Conservation (phyloP, 2,329 filamentous ascomycete genomes). For the Leptodontidium sp. region DNA sequence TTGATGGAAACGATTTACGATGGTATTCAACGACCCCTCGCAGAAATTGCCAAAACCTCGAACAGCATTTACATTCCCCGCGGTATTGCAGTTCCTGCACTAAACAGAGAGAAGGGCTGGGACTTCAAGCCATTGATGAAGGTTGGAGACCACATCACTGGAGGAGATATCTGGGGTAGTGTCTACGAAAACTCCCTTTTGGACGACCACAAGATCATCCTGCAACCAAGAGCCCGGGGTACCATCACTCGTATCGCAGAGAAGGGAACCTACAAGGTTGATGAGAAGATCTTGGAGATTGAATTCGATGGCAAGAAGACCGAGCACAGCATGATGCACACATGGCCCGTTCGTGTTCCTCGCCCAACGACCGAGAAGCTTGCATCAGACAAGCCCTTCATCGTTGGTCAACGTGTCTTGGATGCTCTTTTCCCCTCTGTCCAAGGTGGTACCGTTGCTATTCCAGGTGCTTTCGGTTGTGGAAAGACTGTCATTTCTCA, state of each 20-base stretch:
- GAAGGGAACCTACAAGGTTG: conserved; percentile 93
- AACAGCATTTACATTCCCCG: conserved; percentile 97
- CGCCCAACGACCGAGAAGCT: conserved; percentile 92
- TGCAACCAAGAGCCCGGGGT: conserved; percentile 88
- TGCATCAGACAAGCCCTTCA: conserved; percentile 86
- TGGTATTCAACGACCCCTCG: conserved; percentile 95
- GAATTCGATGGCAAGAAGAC: conserved; percentile 98
- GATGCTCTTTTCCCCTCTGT: conserved; percentile 97
- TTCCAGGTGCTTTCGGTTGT: conserved; percentile 97
- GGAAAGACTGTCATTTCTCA: conserved; percentile 99
- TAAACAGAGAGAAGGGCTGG: conserved; percentile 95
- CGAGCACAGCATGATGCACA: conserved; percentile 97
- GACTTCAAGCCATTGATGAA: conserved; percentile 92
- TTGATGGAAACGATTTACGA: conserved; percentile 99
- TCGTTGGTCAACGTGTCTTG: conserved; percentile 95
- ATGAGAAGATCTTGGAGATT: conserved; percentile 91
- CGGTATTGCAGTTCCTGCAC: conserved; percentile 85
- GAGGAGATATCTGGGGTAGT: conserved; percentile 93
- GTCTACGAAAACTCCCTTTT: conserved; percentile 97
- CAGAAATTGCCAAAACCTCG: conserved; percentile 78
- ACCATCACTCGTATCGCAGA: conserved; percentile 90
- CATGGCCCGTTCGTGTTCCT: conserved; percentile 96
- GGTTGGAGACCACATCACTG: conserved; percentile 95
- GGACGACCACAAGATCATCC: conserved; percentile 89
- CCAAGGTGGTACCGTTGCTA: conserved; percentile 96